These are phyloP conservation scores for Plantago elongata DNA, from an alignment of 257 asterid genomes.

Conservation along the genomic window DNA sequence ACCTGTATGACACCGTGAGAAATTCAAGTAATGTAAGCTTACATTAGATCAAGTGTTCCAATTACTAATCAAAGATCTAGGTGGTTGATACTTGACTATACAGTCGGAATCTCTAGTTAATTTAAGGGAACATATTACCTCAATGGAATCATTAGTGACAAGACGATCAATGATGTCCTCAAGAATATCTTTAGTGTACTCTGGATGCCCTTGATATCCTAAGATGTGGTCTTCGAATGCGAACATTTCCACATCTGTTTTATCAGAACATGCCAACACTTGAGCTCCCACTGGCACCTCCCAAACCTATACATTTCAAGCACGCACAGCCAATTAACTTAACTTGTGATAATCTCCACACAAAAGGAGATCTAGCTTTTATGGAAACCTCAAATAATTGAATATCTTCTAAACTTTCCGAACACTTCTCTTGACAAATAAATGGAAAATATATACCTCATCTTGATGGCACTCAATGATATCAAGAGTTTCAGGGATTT, in stretches of 20 bases:
- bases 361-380: too few species aligned
- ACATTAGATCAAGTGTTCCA: too few species aligned
- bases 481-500: conserved; percentile 45
- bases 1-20: conserved; percentile 12
- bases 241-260: conserved; percentile 71
- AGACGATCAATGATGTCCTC: conserved; percentile 57
- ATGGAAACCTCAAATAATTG: not conserved
- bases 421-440: not conserved
- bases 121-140: conserved; percentile 18
- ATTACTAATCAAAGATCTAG: not conserved
- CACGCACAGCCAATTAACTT: not conserved
- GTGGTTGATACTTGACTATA: not conserved
- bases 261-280: conserved; percentile 53
- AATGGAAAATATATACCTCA: conserved; percentile 37
- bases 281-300: conserved; percentile 67
- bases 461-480: conserved; percentile 75
- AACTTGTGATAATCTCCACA: not conserved
- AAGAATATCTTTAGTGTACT: conserved; percentile 67
- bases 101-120: not conserved
- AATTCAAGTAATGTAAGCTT: not conserved
- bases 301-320: conserved; percentile 42
- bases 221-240: conserved; percentile 41
- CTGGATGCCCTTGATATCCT: conserved; percentile 86
- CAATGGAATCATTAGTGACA: conserved; percentile 29
- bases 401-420: not conserved